Base-by-base conservation (phyloP, 2,329 filamentous ascomycete species). In the Pyricularia sp. region DNA sequence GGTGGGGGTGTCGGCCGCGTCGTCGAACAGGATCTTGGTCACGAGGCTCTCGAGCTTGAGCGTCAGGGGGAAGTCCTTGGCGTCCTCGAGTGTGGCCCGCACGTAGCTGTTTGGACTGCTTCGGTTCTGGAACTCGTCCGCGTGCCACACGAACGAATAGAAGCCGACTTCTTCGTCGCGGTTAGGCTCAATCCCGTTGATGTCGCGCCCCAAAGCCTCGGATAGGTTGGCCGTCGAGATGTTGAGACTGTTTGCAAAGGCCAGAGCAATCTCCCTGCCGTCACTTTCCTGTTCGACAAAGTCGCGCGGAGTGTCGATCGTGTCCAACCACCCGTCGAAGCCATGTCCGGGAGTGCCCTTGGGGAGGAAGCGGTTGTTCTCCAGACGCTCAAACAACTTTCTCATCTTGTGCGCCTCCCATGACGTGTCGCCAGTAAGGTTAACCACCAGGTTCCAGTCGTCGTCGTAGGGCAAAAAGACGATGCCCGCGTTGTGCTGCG, bases 401-500 rank as follows among this genome's bases (percentile, higher is more conserved):
- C 84, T 78, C 84, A 88, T 88, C 26, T 28, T 26, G 5, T 76
- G 74, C 0, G 84, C 76, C 0, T 76, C 73, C 85, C 86, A 88
- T 0, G 82, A 83, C 1, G 73, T 68, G 5, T 59, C 55, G 69
- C 85, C 84, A 2, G 86, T 88, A 31, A 87, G 70, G 13, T 74
- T 72, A 3, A 69, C 67, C 65, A 88, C 82, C 69, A 81, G 74
- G 60, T 85, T 77, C 74, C 82, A 88, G 72, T 88, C 86, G 31
- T 78, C 81, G 61, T 82, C 77, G 65, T 84, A 79, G 0, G 86
- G 85, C 66, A 84, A 81, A 30, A 87, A 76, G 19, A 81, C 78
- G 62, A 88, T 81, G 60, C 86, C 24, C 12, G 55, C 55, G 55
- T 59, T 59, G 55, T 89, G 86, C 5, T 81, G 79, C 0, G 82